Percentiles rank a stretch among this genome's conserved stretches.
Conservation (phyloP, 2,329 filamentous ascomycete species). For the Arthrobotrys pseudoclavata region DNA sequence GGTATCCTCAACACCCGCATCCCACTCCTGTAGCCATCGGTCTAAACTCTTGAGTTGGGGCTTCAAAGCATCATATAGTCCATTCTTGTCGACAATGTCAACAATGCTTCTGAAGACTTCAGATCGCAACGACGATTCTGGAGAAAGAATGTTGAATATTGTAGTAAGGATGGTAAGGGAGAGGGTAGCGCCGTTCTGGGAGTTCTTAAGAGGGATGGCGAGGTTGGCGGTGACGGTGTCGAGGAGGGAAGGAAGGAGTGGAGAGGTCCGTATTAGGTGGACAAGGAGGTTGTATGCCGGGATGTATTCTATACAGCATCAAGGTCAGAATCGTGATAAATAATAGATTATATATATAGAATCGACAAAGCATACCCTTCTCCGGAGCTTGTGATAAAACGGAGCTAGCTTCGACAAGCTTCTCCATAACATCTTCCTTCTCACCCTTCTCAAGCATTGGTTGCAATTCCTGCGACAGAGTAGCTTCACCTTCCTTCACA, state of each 20-base stretch:
- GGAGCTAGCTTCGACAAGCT: constrained; percentile 83
- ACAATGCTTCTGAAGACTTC: constrained; percentile 92
- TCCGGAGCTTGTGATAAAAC: constrained; percentile 88
- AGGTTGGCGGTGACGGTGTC: constrained; percentile 91
- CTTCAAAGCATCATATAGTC: constrained; percentile 85
- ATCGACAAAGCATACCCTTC: constrained; percentile 73
- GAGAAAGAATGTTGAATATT: constrained; percentile 91
- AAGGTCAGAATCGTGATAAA: constrained; percentile 35
- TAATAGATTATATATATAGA: constrained; percentile 8
- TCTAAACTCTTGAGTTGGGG: constrained; percentile 86
- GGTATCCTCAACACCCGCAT: constrained; percentile 82
- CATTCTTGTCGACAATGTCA: constrained; percentile 80
- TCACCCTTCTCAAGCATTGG: constrained; percentile 79
- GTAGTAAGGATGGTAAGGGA: constrained; percentile 92
- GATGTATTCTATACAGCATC: constrained; percentile 78
- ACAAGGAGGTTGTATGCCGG: constrained; percentile 97
- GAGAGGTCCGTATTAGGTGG: constrained; percentile 88
- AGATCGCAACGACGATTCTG: constrained; percentile 83
- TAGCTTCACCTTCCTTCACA: constrained; percentile 74
- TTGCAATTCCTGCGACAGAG: constrained; percentile 75
- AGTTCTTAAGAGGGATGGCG: constrained; percentile 85
- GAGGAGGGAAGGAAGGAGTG: constrained; percentile 86
- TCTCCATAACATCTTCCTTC: constrained; percentile 87
- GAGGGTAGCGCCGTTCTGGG: constrained; percentile 86
- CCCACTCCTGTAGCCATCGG: constrained; percentile 85